These are phyloP conservation scores for Neopestalotiopsis rosae DNA, from an alignment of 2,329 filamentous ascomycete species.

Conservation along the genomic window DNA sequence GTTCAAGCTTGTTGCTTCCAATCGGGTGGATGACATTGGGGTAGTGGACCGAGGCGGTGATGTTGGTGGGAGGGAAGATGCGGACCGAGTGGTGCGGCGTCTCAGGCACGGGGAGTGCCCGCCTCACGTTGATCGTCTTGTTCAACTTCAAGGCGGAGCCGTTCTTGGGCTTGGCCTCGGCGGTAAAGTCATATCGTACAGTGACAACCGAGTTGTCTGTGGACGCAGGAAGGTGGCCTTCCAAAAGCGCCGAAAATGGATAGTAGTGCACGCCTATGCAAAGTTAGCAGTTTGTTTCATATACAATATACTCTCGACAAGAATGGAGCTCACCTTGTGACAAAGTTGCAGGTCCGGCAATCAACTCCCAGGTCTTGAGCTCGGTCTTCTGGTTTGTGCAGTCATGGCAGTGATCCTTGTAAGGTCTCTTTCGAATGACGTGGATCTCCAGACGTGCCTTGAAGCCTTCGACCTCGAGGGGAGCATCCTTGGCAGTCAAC, in stretches of 20 bases:
- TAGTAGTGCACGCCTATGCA: conserved; percentile 72
- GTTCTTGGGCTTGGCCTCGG: conserved; percentile 65
- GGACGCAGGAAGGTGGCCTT: conserved; percentile 83
- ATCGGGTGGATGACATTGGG: conserved; percentile 86
- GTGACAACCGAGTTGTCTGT: conserved; percentile 75
- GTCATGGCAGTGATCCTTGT: conserved; percentile 76
- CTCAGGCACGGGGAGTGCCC: conserved; percentile 76
- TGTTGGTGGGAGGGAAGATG: conserved; percentile 94
- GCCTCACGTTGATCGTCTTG: conserved; percentile 74
- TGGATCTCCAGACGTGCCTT: conserved; percentile 74
- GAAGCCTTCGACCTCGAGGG: conserved; percentile 73
- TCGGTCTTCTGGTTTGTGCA: conserved; percentile 76
- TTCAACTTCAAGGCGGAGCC: conserved; percentile 66
- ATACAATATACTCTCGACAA: neutral
- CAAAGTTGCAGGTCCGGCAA: conserved; percentile 61
- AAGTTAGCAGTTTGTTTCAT: conserved; percentile 25
- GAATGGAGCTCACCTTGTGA: conserved; percentile 48
- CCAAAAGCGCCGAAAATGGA: conserved; percentile 87
- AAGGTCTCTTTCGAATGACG: conserved; percentile 81
- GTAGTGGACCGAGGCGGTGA: conserved; percentile 84
- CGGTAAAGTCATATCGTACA: conserved; percentile 80
- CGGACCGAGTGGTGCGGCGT: conserved; percentile 87
- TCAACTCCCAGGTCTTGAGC: conserved; percentile 80
- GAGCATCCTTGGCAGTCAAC: conserved; percentile 71
- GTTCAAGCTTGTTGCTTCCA: conserved; percentile 77